phyloP scores from a whole-genome alignment of 768 basidiomycete species.

The Coprinopsis cinerea region DNA sequence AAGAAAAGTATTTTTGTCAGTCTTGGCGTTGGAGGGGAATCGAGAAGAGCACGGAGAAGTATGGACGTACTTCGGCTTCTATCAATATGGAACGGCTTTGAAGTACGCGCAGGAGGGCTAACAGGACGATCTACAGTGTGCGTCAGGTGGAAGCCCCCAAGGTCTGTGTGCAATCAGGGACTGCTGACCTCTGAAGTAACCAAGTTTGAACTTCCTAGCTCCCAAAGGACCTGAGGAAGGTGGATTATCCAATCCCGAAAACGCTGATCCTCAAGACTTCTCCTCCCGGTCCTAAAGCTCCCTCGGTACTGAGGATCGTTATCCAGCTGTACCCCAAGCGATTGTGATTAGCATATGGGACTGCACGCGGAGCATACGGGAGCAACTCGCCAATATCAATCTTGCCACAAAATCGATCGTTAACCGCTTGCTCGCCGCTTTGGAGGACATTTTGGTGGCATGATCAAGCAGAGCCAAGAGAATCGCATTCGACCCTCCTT shows the following conservation, averaged over 20 bases:
- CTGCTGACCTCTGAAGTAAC: slow-evolving; percentile 53
- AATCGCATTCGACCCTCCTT: slow-evolving; percentile 25
- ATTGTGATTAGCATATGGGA: slow-evolving; percentile 7
- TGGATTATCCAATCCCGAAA: slow-evolving; percentile 66
- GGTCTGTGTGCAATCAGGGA: slow-evolving; percentile 9
- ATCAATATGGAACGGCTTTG: slow-evolving; percentile 49
- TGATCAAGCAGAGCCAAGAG: slow-evolving; percentile 61
- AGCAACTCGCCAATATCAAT: slow-evolving; percentile 54
- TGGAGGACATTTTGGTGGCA: slow-evolving; percentile 50
- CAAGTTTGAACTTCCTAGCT: slow-evolving; percentile 56
- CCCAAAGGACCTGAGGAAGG: slow-evolving; percentile 83
- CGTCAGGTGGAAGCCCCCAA: not conserved
- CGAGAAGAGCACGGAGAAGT: not conserved
- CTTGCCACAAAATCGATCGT: slow-evolving; percentile 74
- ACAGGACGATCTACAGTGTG: slow-evolving; percentile 48
- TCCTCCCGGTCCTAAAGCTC: slow-evolving; percentile 32
- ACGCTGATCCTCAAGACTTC: slow-evolving; percentile 22
- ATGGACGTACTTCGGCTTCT: slow-evolving; percentile 35
- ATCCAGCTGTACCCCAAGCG: slow-evolving; percentile 43
- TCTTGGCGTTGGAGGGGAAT: not conserved
- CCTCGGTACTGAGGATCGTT: slow-evolving; percentile 50
- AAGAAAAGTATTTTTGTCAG: not conserved
- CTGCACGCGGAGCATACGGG: slow-evolving; percentile 1
- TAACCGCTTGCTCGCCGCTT: slow-evolving; percentile 55
- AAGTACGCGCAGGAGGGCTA: slow-evolving; percentile 53